Conservation (phyloP, 352 stramenopile genomes). For the Globisporangium rhizosaccharum region DNA sequence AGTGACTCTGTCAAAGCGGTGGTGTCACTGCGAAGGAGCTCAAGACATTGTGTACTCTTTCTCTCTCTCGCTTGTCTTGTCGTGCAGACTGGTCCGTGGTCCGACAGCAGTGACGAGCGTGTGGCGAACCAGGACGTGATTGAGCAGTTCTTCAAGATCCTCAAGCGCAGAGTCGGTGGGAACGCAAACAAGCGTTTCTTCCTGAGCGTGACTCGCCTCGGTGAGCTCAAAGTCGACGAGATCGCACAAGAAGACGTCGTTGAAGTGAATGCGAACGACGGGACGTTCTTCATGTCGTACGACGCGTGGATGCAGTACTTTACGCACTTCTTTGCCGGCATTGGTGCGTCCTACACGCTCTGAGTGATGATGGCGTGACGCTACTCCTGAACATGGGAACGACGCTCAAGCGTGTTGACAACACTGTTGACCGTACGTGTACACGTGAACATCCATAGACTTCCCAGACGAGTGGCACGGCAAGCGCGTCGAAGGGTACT, state of each 20-base stretch:
- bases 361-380: background rate
- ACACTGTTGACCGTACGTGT: background rate
- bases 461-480: constrained; percentile 87
- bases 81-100: constrained; percentile 73
- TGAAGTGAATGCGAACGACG: constrained; percentile 81
- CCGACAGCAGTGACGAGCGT: constrained; percentile 71
- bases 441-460: constrained; percentile 27
- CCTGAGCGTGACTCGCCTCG: constrained; percentile 41
- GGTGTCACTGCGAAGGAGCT: background rate
- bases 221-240: constrained; percentile 49
- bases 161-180: constrained; percentile 56
- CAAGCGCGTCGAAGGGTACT: constrained; percentile 64
- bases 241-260: constrained; percentile 72
- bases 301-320: constrained; percentile 86
- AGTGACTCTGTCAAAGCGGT: background rate
- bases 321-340: constrained; percentile 88
- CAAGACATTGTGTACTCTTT: background rate
- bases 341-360: constrained; percentile 34
- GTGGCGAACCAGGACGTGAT: constrained; percentile 77
- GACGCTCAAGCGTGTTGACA: background rate
- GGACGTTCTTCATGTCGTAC: constrained; percentile 91
- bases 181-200: constrained; percentile 68
- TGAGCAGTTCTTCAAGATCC: constrained; percentile 64
- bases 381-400: background rate
- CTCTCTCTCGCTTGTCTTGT: background rate